These are phyloP conservation scores for Aquilaria sinensis DNA, from an alignment of 345 rosid species.

Conservation along the genomic window DNA sequence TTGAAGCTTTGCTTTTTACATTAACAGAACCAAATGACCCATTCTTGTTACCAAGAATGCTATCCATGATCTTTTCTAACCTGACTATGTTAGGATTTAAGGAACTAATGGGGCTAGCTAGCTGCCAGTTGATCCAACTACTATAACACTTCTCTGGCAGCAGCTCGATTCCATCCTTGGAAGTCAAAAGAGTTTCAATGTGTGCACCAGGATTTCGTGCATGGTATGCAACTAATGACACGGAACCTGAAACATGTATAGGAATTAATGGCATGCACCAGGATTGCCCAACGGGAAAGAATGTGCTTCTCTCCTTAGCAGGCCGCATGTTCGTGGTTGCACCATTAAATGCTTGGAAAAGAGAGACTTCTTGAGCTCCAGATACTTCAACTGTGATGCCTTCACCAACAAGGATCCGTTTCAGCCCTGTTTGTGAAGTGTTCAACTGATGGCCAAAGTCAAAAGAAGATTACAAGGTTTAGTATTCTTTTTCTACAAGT, in stretches of 20 bases:
- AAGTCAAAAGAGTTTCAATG: conserved; percentile 34
- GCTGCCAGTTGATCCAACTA: conserved; percentile 20
- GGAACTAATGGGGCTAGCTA: conserved; percentile 27
- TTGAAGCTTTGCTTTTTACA: conserved; percentile 40
- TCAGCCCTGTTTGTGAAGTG: conserved; percentile 36
- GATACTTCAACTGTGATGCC: conserved; percentile 55
- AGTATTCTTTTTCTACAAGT: too few species aligned
- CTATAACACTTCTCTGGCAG: conserved; percentile 57
- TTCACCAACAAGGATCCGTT: conserved; percentile 55
- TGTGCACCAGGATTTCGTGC: conserved; percentile 29
- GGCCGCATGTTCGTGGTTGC: conserved; percentile 19
- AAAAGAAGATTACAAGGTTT: background rate
- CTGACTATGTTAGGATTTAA: conserved; percentile 35
- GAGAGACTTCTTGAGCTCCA: conserved; percentile 50
- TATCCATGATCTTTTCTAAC: conserved; percentile 36
- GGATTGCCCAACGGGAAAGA: conserved; percentile 20
- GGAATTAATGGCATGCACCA: conserved; percentile 47
- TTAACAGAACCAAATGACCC: conserved; percentile 29
- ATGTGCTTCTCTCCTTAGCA: conserved; percentile 17
- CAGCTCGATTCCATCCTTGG: conserved; percentile 41
- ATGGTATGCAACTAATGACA: conserved; percentile 46
- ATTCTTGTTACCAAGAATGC: conserved; percentile 28
- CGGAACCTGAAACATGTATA: conserved; percentile 48
- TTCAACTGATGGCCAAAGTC: conserved; percentile 40
- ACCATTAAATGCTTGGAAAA: conserved; percentile 37